Evolutionary conservation across 257 asterid species (phyloP), one percentile per base, ranked within the genome.

Genomic region (Nicotiana noctiflora): DNA sequence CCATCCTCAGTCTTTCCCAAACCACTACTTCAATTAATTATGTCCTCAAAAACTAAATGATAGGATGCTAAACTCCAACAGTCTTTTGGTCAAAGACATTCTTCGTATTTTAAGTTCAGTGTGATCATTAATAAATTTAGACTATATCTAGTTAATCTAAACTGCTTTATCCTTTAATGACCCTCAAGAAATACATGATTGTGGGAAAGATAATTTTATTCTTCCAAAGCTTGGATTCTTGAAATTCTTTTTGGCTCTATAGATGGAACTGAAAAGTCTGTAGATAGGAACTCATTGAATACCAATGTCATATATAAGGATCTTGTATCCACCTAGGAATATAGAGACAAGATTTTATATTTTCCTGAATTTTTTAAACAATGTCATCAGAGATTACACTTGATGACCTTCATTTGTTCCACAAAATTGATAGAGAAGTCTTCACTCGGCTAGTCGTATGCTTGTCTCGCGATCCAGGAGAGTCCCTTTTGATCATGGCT

Each of bases 371-470:
- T 18, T 29, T 27, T 29, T 29, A 21, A 29, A 63, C 46, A 63
- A 63, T 63, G 72, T 29, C 72, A 29, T 63, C 72, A 1, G 21
- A 40, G 21, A 75, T 75, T 55, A 49, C 79, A 14, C 18, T 75
- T n/a, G 79, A 49, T 23, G 79, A 49, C 23, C 79, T 75, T 51
- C 79, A 75, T 75, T 75, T 75, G 79, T 75, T 75, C 62, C 62
- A 75, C 79, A 37, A 25, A 44, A 44, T 75, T n/a, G 79, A 75
- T 46, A 75, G 79, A 55, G 21, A 75, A 8, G 21, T 75, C 23
- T 75, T 75, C 79, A 21, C 79, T 27, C 79, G 79, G 19, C 62
- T 75, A 0, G 62, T 75, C 12, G 19, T 75, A 14, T 23, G 32
- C 62, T 6, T 46, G 14, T 51, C 14, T 18, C 79, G 62, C 34